phyloP scores from a whole-genome alignment of 768 basidiomycete species.

The Leucosporidium scottii region DNA sequence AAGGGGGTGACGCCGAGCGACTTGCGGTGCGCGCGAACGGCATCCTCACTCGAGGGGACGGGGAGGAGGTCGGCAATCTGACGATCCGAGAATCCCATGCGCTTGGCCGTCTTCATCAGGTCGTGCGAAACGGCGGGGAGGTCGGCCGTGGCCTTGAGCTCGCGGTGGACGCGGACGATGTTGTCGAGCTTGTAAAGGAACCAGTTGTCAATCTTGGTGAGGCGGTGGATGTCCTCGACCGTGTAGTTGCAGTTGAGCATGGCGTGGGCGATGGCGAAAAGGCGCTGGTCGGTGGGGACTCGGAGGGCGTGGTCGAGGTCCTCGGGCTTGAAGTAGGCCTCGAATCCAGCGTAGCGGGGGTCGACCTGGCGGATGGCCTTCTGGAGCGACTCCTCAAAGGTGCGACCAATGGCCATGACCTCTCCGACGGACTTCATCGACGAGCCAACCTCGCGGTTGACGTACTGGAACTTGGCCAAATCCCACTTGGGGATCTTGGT shows the following conservation, averaged over 20 bases:
- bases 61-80: slow-evolving; percentile 77
- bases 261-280: slow-evolving; percentile 95
- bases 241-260: slow-evolving; percentile 90
- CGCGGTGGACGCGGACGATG: slow-evolving; percentile 79
- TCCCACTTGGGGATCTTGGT: slow-evolving; percentile 99
- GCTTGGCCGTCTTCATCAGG: slow-evolving; percentile 79
- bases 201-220: slow-evolving; percentile 99
- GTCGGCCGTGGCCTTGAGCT: slow-evolving; percentile 62
- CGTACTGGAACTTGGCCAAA: slow-evolving; percentile 91
- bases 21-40: slow-evolving; percentile 79
- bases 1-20: slow-evolving; percentile 82
- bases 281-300: slow-evolving; percentile 85
- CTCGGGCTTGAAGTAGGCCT: slow-evolving; percentile 82
- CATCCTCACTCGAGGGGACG: slow-evolving; percentile 60
- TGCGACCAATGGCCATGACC: slow-evolving; percentile 99
- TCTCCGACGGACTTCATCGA: slow-evolving; percentile 99
- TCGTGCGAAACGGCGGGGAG: slow-evolving; percentile 64
- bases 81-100: slow-evolving; percentile 87
- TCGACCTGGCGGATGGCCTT: slow-evolving; percentile 98
- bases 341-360: slow-evolving; percentile 92
- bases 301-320: slow-evolving; percentile 72
- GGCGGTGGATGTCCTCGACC: slow-evolving; percentile 78
- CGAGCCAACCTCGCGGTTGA: slow-evolving; percentile 88
- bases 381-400: slow-evolving; percentile 96
- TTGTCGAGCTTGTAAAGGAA: slow-evolving; percentile 99